Evolutionary conservation across 2,329 filamentous ascomycete species (phyloP).

Genomic region (Alternaria brassicae): DNA sequence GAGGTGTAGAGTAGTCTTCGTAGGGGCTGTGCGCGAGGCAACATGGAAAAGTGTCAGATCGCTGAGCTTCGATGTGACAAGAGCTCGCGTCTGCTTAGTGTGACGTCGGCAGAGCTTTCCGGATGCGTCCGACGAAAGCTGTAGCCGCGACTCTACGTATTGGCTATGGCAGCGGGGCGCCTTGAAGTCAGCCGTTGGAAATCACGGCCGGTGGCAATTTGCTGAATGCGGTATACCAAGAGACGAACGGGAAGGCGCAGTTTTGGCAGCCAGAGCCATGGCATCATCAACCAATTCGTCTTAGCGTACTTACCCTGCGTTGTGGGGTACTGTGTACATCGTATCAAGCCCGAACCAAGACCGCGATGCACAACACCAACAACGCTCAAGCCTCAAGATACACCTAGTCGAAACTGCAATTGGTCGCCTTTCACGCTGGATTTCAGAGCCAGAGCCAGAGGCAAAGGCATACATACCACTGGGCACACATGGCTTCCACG

Average conservation of each 20-base stretch:
- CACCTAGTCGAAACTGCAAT: not conserved
- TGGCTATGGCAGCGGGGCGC: slow-evolving; percentile 1
- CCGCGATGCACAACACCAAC: not conserved
- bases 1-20: slow-evolving; percentile 11
- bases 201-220: not conserved
- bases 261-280: slow-evolving; percentile 6
- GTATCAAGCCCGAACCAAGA: not conserved
- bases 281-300: slow-evolving; percentile 15
- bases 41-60: slow-evolving; percentile 31
- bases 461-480: not conserved
- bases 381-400: not conserved
- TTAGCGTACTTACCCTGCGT: slow-evolving; percentile 13
- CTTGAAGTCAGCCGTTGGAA: not conserved
- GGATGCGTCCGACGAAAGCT: slow-evolving; percentile 5
- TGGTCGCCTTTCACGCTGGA: not conserved
- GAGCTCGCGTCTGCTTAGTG: slow-evolving; percentile 10
- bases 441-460: too few species aligned
- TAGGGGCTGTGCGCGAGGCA: slow-evolving; percentile 29
- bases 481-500: slow-evolving; percentile 29
- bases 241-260: slow-evolving; percentile 1
- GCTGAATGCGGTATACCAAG: not conserved
- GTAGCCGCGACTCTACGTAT: slow-evolving; percentile 7
- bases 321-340: slow-evolving; percentile 13
- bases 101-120: slow-evolving; percentile 15
- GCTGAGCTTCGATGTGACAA: slow-evolving; percentile 16